Percentiles rank a stretch among this genome's conserved stretches.
These are phyloP conservation scores for Silene uniflora DNA, from an alignment of 148 eudicot genomes.

Conservation along the genomic window DNA sequence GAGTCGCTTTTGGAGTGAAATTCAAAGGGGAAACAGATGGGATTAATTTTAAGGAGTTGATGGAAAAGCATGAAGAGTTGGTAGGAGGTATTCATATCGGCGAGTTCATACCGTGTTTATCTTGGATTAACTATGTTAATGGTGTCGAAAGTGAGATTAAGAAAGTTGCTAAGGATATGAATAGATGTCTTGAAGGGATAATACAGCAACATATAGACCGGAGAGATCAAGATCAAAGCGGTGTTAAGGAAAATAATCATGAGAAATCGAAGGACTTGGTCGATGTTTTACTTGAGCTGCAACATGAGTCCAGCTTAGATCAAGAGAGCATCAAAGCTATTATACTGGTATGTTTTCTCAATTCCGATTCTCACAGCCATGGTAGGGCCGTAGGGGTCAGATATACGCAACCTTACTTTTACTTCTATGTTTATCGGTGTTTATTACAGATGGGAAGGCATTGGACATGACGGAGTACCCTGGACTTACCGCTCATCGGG, in stretches of 20 bases:
- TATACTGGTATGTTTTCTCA: conserved; percentile 26
- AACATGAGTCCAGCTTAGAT: conserved; percentile 17
- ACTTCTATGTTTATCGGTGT: conserved; percentile 13
- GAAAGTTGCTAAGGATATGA: conserved; percentile 24
- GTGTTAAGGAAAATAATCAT: not conserved
- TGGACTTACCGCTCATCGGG: conserved; percentile 31
- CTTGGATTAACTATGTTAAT: conserved; percentile 27
- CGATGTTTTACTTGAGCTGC: conserved; percentile 31
- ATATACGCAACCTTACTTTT: too few species aligned
- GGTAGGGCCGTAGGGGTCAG: too few species aligned
- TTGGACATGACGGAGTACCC: conserved; percentile 37
- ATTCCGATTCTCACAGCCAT: not conserved
- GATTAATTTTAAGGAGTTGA: conserved; percentile 26
- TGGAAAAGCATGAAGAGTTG: conserved; percentile 25
- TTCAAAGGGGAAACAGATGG: conserved; percentile 24
- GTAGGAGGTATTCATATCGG: conserved; percentile 28
- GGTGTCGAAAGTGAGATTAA: conserved; percentile 25
- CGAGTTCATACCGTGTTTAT: conserved; percentile 37
- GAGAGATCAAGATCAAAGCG: not conserved
- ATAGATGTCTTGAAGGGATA: conserved; percentile 26
- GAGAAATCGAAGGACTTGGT: conserved; percentile 25
- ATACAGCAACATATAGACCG: conserved; percentile 17
- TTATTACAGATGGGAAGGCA: conserved; percentile 8
- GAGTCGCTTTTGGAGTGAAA: conserved; percentile 35
- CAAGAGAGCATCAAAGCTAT: conserved; percentile 33